These are phyloP conservation scores for Conringia planisiliqua DNA, from an alignment of 345 rosid species.

Conservation along the genomic window DNA sequence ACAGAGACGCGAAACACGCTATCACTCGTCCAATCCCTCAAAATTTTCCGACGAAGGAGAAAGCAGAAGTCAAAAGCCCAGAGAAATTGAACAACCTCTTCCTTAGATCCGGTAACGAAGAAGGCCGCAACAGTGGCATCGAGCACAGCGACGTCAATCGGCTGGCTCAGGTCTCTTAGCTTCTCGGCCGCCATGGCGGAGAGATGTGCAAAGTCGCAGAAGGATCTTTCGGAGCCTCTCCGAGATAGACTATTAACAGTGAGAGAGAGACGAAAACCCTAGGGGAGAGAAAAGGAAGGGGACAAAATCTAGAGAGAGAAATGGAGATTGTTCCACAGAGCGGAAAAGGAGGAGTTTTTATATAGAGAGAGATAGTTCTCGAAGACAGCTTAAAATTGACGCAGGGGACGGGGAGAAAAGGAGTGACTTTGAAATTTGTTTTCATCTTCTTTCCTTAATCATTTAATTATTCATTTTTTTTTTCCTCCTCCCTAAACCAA, in stretches of 20 bases:
- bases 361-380: conserved; percentile 26
- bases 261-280: conserved; percentile 49
- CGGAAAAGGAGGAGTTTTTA: not conserved
- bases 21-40: not conserved
- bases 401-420: conserved; percentile 47
- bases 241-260: conserved; percentile 35
- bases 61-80: conserved; percentile 1
- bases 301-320: conserved; percentile 37
- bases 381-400: conserved; percentile 82
- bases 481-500: not conserved
- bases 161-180: conserved; percentile 89
- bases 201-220: conserved; percentile 17
- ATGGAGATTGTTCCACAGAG: conserved; percentile 7
- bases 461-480: not conserved
- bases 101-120: conserved; percentile 99
- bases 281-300: conserved; percentile 35
- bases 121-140: conserved; percentile 98
- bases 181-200: conserved; percentile 91
- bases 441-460: conserved; percentile 13
- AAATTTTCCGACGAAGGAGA: not conserved
- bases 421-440: conserved; percentile 33
- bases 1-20: not conserved
- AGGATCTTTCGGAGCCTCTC: not conserved
- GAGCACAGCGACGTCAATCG: conserved; percentile 85
- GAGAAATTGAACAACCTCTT: conserved; percentile 64